These are phyloP conservation scores for Claviceps spartinae DNA, from an alignment of 2,329 filamentous ascomycete species.

Conservation along the genomic window DNA sequence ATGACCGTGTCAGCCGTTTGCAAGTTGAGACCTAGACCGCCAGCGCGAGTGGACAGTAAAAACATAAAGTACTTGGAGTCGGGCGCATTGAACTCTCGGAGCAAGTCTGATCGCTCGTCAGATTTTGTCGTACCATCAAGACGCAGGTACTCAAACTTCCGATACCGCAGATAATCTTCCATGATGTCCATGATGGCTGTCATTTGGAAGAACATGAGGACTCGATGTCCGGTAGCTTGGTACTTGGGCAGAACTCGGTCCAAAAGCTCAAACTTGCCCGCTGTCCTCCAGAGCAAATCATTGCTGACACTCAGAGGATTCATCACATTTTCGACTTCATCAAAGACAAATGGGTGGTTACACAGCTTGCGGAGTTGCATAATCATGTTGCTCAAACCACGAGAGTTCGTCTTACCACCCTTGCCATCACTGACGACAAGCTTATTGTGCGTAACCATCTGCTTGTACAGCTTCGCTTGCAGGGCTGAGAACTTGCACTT, in stretches of 20 bases:
- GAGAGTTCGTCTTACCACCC: conserved; percentile 84
- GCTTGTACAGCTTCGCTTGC: conserved; percentile 89
- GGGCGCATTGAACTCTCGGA: conserved; percentile 80
- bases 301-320: conserved; percentile 82
- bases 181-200: conserved; percentile 99
- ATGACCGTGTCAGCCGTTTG: conserved; percentile 98
- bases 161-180: conserved; percentile 88
- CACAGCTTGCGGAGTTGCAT: conserved; percentile 98
- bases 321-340: conserved; percentile 96
- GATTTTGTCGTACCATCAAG: conserved; percentile 95
- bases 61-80: conserved; percentile 94
- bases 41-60: conserved; percentile 92
- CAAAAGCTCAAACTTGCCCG: conserved; percentile 92
- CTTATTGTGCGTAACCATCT: conserved; percentile 91
- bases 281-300: conserved; percentile 85
- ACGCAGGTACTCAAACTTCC: conserved; percentile 74
- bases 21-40: conserved; percentile 91
- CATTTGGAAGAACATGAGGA: conserved; percentile 99
- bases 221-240: conserved; percentile 76
- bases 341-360: conserved; percentile 98
- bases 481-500: conserved; percentile 97
- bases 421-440: conserved; percentile 91
- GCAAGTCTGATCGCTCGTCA: conserved; percentile 84
- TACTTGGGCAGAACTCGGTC: conserved; percentile 93
- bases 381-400: conserved; percentile 97